Evolutionary conservation across 176 grass and related monocot species (phyloP).

Genomic region (Raddia guianensis): DNA sequence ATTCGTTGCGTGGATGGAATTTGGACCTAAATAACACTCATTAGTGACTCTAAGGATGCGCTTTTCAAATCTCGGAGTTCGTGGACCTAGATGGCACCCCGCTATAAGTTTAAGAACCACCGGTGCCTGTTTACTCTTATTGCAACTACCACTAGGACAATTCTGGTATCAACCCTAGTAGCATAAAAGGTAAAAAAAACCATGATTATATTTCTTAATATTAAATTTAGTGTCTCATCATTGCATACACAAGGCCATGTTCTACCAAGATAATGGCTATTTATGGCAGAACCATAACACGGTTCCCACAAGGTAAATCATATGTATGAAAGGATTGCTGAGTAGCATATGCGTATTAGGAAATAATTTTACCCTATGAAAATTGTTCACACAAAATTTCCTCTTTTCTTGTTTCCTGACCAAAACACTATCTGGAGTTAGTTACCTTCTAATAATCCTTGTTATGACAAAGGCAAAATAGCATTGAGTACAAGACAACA

Average conservation of each 20-base stretch:
- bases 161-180: background rate
- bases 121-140: too few species aligned
- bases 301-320: background rate
- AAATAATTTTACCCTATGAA: background rate
- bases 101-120: too few species aligned
- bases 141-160: background rate
- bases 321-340: background rate
- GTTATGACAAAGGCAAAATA: conserved; percentile 13
- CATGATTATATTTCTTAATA: background rate
- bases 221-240: background rate
- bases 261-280: background rate
- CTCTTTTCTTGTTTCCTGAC: background rate
- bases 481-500: background rate
- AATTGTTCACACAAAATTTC: background rate
- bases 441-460: background rate
- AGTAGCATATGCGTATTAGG: background rate
- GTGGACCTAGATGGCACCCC: too few species aligned
- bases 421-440: conserved; percentile 4
- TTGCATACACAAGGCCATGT: background rate
- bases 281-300: conserved; percentile 26
- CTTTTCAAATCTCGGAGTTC: too few species aligned
- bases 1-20: too few species aligned
- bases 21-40: too few species aligned
- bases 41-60: too few species aligned
- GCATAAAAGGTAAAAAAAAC: background rate